Conservation (phyloP, 2,329 filamentous ascomycete species). For the Diaporthe amygdali region DNA sequence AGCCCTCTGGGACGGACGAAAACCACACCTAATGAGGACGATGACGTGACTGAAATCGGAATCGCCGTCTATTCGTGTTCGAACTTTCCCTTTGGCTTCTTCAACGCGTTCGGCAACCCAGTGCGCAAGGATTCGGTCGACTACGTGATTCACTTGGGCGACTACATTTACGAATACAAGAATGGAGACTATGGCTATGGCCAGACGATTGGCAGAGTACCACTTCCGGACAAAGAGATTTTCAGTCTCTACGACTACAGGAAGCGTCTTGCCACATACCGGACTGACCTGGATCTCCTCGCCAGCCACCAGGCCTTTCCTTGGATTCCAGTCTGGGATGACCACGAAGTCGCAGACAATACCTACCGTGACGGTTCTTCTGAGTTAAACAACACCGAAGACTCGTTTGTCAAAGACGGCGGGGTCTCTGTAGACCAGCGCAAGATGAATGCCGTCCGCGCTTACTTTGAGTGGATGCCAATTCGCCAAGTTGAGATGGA, state of each 20-base stretch:
- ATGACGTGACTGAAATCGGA: conserved; percentile 61
- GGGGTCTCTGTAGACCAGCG: conserved; percentile 72
- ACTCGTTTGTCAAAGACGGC: conserved; percentile 64
- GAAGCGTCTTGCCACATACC: conserved; percentile 60
- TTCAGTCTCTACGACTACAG: conserved; percentile 64
- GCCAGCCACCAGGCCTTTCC: conserved; percentile 60
- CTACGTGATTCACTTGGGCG: conserved; percentile 64
- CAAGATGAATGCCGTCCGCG: conserved; percentile 75
- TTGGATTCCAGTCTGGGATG: conserved; percentile 71
- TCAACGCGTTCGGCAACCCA: conserved; percentile 65
- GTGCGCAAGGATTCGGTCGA: conserved; percentile 65
- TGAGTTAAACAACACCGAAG: conserved; percentile 69
- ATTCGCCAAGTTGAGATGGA: conserved; percentile 69
- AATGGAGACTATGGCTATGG: conserved; percentile 56
- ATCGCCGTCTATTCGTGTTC: conserved; percentile 75
- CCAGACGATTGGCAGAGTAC: conserved; percentile 54
- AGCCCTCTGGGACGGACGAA: conserved; percentile 73
- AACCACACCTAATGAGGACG: conserved; percentile 64
- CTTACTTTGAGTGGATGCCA: conserved; percentile 72
- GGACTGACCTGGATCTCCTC: conserved; percentile 65
- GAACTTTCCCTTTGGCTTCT: conserved; percentile 67
- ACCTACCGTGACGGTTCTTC: conserved; percentile 67
- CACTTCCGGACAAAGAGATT: conserved; percentile 56
- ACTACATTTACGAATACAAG: conserved; percentile 69
- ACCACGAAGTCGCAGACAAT: conserved; percentile 69